Conservation (phyloP, 148 eudicot genomes). For the Tetragonia tetragonoides region DNA sequence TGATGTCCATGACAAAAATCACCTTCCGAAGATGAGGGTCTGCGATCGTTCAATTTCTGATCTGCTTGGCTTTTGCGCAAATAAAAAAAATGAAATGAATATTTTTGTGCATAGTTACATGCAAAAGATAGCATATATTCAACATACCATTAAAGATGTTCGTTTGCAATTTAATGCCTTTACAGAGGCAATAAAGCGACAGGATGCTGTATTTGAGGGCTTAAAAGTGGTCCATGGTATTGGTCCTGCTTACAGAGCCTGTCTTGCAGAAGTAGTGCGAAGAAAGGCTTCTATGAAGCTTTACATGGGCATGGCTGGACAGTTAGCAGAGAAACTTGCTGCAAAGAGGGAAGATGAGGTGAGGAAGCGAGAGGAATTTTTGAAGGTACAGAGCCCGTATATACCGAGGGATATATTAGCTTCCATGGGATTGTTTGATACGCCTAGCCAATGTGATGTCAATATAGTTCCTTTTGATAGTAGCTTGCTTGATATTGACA, state of each 20-base stretch:
- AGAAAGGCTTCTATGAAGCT: constrained; percentile 95
- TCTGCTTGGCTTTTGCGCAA: constrained; percentile 57
- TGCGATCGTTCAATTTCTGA: constrained; percentile 65
- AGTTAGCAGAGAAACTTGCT: constrained; percentile 95
- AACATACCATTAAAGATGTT: constrained; percentile 76
- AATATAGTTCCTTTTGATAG: constrained; percentile 83
- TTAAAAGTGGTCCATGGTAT: constrained; percentile 75
- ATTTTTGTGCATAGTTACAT: constrained; percentile 82
- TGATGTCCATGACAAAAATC: constrained; percentile 75
- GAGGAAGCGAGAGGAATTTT: constrained; percentile 78
- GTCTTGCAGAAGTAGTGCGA: constrained; percentile 91
- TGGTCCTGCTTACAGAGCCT: constrained; percentile 80
- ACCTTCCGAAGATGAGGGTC: constrained; percentile 79
- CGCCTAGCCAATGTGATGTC: constrained; percentile 88
- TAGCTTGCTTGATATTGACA: constrained; percentile 78
- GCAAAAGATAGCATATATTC: constrained; percentile 92
- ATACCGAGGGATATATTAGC: constrained; percentile 80
- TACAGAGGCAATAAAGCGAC: constrained; percentile 90
- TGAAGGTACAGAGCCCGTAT: constrained; percentile 61
- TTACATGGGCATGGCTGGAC: constrained; percentile 98
- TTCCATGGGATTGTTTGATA: constrained; percentile 90
- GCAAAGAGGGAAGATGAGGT: constrained; percentile 81
- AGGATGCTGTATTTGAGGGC: constrained; percentile 72
- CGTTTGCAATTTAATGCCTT: constrained; percentile 86
- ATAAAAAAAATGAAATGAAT: constrained; percentile 84